Evolutionary conservation across 495 filamentous ascomycete species (phyloP).

Genomic region (Hypoxylon rickii): DNA sequence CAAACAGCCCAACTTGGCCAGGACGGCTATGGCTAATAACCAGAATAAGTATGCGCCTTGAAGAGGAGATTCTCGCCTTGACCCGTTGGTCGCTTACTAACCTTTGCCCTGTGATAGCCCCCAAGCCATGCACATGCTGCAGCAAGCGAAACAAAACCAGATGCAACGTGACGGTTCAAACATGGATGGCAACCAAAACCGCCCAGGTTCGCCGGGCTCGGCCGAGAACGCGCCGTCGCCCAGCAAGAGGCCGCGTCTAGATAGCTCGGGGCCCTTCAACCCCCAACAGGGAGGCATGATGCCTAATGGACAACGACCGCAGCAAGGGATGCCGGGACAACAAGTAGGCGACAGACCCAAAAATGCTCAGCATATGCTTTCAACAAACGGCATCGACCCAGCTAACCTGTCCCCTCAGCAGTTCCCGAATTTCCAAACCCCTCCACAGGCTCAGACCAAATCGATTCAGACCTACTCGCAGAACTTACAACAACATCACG

Average conservation of each 20-base stretch:
- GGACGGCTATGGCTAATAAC: slow-evolving; percentile 79
- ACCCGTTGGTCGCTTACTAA: slow-evolving; percentile 25
- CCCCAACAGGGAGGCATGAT: slow-evolving; percentile 70
- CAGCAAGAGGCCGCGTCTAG: slow-evolving; percentile 87
- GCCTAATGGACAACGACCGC: slow-evolving; percentile 75
- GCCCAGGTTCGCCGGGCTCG: slow-evolving; percentile 79
- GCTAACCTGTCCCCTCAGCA: slow-evolving; percentile 73
- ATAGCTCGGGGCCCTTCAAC: slow-evolving; percentile 67
- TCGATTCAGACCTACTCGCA: slow-evolving; percentile 84
- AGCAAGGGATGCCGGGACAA: slow-evolving; percentile 72
- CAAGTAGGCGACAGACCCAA: slow-evolving; percentile 64
- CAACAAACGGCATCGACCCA: slow-evolving; percentile 77
- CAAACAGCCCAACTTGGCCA: slow-evolving; percentile 61
- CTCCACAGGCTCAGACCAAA: slow-evolving; percentile 70
- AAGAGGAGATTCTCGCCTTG: not conserved
- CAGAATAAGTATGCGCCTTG: slow-evolving; percentile 64
- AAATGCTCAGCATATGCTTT: slow-evolving; percentile 64
- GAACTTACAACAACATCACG: slow-evolving; percentile 79
- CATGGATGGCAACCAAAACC: slow-evolving; percentile 81
- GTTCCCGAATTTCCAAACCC: slow-evolving; percentile 71
- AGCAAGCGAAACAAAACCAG: slow-evolving; percentile 65
- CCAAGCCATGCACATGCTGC: slow-evolving; percentile 70
- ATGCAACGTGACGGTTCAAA: slow-evolving; percentile 87
- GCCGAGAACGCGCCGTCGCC: slow-evolving; percentile 90
- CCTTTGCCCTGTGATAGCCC: slow-evolving; percentile 50